Evolutionary conservation across 225 moss, liverwort and hornwort species (phyloP), one percentile per base, ranked within the genome.

Genomic region (Asterella californica): DNA sequence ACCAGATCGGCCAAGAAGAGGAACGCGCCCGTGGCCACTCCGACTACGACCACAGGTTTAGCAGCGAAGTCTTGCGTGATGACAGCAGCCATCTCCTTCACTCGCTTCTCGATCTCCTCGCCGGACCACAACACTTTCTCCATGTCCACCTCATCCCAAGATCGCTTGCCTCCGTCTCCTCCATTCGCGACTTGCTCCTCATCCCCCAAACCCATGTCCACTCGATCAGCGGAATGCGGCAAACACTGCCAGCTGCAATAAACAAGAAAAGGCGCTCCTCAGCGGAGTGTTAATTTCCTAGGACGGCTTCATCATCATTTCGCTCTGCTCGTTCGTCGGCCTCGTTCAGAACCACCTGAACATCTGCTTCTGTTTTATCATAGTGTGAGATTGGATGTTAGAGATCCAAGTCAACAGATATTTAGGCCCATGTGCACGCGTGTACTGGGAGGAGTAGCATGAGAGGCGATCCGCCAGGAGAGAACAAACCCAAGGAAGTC

Each of bases 1-100:
- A 90, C 90, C 74, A 95, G 79, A 75, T 95, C 92, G 52, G 95
- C 91, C 87, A 92, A 62, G 83, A 95, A 92, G 77, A 95, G 82
- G 80, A 91, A 92, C 24, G 91, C 93, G 37, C 91, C 93, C 48
- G 93, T 93, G 42, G 93, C 95, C 76, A 95, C 95, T 79, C 91
- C 91, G 38, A 95, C 87, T 60, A 93, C 80, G 49, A 83, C 84
- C 60, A 95, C 77, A 79, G 95, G 65, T 36, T 81, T 84, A 17
- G 88, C 90, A 19, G 82, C 79, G 76, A 90, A 95, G 79, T 93
- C 93, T 32, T 81, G 66, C 12, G 93, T 89, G 83, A 95, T 93
- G 79, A 85, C 81, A 48, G 72, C 84, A n/a, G 85, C 91, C 36
- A 95, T 69, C 85, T 95, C 93, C 72, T 83, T 86, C 34, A 95